These are phyloP conservation scores for Colletotrichum sp. DNA, from an alignment of 2,329 filamentous ascomycete species.

Conservation along the genomic window DNA sequence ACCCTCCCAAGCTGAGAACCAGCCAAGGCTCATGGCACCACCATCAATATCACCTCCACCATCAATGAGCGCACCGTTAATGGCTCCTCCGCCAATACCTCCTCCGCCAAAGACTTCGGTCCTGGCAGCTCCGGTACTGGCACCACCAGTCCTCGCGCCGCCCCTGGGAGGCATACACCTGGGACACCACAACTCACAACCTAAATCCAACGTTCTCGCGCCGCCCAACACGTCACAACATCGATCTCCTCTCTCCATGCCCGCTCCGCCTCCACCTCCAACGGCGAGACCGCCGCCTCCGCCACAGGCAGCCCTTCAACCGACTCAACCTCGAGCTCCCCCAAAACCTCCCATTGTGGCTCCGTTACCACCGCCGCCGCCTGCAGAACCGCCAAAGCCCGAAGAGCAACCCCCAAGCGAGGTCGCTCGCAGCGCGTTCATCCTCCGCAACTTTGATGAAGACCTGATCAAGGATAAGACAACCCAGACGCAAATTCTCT, in stretches of 20 bases:
- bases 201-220: constrained; percentile 50
- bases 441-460: constrained; percentile 65
- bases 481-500: constrained; percentile 63
- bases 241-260: constrained; percentile 39
- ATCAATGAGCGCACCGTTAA: background rate
- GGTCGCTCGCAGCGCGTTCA: constrained; percentile 63
- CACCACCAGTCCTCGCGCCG: constrained; percentile 41
- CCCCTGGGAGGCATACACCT: constrained; percentile 34
- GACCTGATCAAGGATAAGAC: constrained; percentile 60
- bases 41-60: constrained; percentile 8
- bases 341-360: background rate
- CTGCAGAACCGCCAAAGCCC: constrained; percentile 12
- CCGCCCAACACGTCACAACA: constrained; percentile 46
- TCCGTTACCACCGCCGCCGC: constrained; percentile 21
- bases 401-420: constrained; percentile 25
- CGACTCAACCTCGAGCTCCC: constrained; percentile 17
- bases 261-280: constrained; percentile 28
- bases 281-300: constrained; percentile 22
- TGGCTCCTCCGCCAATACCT: constrained; percentile 4
- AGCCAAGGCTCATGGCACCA: constrained; percentile 19
- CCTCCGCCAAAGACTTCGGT: constrained; percentile 26
- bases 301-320: constrained; percentile 20
- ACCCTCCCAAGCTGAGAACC: constrained; percentile 29
- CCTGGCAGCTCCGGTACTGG: constrained; percentile 39
- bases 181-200: constrained; percentile 30